Evolutionary conservation across 2,329 filamentous ascomycete genomes (phyloP), one percentile per base, ranked within the genome.

Genomic region (Phaeosphaeriaceae sp.): DNA sequence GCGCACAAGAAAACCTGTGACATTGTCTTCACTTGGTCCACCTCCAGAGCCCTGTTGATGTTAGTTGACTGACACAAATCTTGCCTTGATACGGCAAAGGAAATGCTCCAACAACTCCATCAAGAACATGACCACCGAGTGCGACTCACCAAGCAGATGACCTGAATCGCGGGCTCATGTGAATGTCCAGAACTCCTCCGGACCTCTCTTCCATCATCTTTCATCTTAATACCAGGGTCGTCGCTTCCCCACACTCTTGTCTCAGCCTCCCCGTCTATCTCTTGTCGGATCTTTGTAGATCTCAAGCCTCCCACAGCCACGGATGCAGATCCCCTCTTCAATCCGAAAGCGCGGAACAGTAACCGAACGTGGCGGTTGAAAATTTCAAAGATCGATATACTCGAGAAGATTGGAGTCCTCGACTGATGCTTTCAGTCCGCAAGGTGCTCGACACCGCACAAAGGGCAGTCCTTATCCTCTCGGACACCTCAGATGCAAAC

Each of bases 21-120:
- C 90, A 75, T 93, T 95, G 76, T 92, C 89, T 83, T 99, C 95
- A 70, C 87, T 86, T 31, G 95, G 95, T 52, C 95, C 95, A 57
- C 95, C 95, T 51, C 92, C 92, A 47, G 92, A 88, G 63, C 95
- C 95, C 93, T 96, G 59, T 40, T 46, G 9, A n/a, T 36, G 52
- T 70, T 41, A 71, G 67, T 48, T 25, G 46, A 40, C n/a, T 21
- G 2, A 41, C 24, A 36, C 31, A 6, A n/a, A 20, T 36, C 24
- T 50, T 19, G 27, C 6, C 47, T n/a, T 10, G 15, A 20, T 33
- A 11, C 25, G 13, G 2, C 31, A 19, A 20, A 31, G 17, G 9
- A 20, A 6, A 45, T 10, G 42, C 10, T 21, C 11, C 3, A 11
- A 45, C 10, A 21, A 6, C 7, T 21, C 6, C 10, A 10, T 48